Percentiles rank a stretch among this genome's conserved stretches.
These are phyloP conservation scores for Benincasa hispida DNA, from an alignment of 306 rosid species.

Conservation along the genomic window DNA sequence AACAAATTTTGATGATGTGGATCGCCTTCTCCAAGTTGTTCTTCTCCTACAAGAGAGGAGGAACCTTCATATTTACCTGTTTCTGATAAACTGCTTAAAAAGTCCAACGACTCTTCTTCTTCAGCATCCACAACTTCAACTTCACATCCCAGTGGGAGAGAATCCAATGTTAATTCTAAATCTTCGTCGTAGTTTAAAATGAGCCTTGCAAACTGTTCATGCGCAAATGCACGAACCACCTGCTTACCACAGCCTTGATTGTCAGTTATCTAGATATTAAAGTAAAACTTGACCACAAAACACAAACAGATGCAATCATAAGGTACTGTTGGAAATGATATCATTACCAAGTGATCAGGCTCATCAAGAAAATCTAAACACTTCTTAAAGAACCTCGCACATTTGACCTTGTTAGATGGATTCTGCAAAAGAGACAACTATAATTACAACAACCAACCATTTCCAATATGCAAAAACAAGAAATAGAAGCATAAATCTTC, in stretches of 20 bases:
- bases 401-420: conserved; percentile 67
- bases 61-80: conserved; percentile 22
- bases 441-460: conserved; percentile 14
- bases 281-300: conserved; percentile 4
- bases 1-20: conserved; percentile 24
- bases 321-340: not conserved
- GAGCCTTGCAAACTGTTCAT: conserved; percentile 95
- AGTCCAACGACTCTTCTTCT: conserved; percentile 53
- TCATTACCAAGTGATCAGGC: conserved; percentile 76
- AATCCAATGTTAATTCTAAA: conserved; percentile 58
- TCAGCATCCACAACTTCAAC: conserved; percentile 49
- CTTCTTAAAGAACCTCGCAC: conserved; percentile 69
- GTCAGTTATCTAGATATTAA: conserved; percentile 9
- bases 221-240: conserved; percentile 94
- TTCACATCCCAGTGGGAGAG: conserved; percentile 48
- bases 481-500: conserved; percentile 11
- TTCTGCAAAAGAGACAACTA: conserved; percentile 41
- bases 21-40: conserved; percentile 27
- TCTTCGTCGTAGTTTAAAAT: conserved; percentile 66
- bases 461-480: conserved; percentile 7
- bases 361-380: conserved; percentile 89
- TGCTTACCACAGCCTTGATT: conserved; percentile 26
- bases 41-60: conserved; percentile 25
- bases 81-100: conserved; percentile 40
- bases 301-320: conserved; percentile 1